Evolutionary conservation across 208 protist genomes (phyloP).

Genomic region (Wallacemonas sp.): DNA sequence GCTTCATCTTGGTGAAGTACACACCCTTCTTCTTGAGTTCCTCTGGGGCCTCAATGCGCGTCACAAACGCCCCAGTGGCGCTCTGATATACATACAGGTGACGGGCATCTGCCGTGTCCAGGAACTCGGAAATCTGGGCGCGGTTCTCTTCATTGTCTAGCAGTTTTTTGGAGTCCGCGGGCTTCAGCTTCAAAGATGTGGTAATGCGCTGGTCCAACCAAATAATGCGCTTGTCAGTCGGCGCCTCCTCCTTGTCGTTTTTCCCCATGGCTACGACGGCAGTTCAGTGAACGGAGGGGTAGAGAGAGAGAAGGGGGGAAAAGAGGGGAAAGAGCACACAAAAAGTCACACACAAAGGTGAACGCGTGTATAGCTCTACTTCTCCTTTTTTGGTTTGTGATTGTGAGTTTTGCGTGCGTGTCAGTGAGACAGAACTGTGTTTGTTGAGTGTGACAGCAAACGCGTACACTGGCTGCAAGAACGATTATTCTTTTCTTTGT

Average conservation of each 20-base stretch:
- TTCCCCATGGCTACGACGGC: constrained; percentile 52
- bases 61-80: constrained; percentile 65
- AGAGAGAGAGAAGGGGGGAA: constrained; percentile 5
- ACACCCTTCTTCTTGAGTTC: constrained; percentile 92
- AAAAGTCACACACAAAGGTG: no score
- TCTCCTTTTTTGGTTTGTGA: no score
- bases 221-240: constrained; percentile 88
- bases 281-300: background rate
- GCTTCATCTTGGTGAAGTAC: constrained; percentile 92
- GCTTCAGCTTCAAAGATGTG: constrained; percentile 85
- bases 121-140: constrained; percentile 89
- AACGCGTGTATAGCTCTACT: no score
- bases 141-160: constrained; percentile 92
- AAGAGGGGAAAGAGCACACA: no score
- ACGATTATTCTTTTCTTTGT: no score
- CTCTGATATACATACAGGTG: constrained; percentile 92
- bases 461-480: no score
- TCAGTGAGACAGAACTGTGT: no score
- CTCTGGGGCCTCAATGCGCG: constrained; percentile 85
- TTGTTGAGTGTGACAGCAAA: no score
- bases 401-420: no score
- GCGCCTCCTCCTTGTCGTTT: constrained; percentile 90
- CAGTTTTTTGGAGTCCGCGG: constrained; percentile 90
- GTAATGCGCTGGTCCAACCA: constrained; percentile 93
- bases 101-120: constrained; percentile 89